A percentile compares a stretch with the other conserved stretches of the same genome.
phyloP scores from a whole-genome alignment of 2,329 filamentous ascomycete genomes.

The Sclerotinia glacialis region DNA sequence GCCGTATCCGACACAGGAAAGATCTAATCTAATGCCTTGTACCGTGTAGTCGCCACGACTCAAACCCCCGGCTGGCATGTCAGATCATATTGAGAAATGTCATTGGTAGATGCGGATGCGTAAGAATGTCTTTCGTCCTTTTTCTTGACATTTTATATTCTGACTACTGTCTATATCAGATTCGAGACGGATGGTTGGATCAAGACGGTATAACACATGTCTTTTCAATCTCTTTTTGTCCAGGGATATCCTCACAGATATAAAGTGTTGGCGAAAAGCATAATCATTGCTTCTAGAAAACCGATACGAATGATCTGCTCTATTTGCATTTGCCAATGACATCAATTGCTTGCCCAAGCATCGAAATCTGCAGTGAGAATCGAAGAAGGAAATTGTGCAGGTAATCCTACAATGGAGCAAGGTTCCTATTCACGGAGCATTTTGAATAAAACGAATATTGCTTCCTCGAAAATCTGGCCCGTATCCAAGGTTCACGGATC shows the following conservation, averaged over 20 bases:
- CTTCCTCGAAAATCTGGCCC: not conserved
- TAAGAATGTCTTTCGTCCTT: not conserved
- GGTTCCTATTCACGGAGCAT: not conserved
- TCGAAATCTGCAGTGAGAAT: conserved; percentile 19
- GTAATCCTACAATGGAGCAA: not conserved
- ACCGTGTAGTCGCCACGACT: conserved; percentile 2
- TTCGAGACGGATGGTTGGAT: not conserved
- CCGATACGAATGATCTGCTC: not conserved
- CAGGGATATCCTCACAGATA: not conserved
- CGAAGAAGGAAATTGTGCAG: conserved; percentile 5
- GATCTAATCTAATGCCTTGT: conserved; percentile 6
- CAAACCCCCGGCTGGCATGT: not conserved
- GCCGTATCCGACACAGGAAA: conserved; percentile 2
- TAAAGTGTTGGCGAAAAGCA: not conserved
- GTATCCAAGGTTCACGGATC: not conserved
- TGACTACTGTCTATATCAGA: not conserved
- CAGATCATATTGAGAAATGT: not conserved
- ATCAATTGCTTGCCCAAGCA: not conserved
- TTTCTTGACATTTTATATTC: not conserved
- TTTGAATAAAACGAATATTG: conserved; percentile 17
- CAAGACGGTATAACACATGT: not conserved
- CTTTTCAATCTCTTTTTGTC: conserved; percentile 6
- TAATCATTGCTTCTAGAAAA: conserved; percentile 8
- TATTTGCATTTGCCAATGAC: not conserved
- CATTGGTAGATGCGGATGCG: not conserved